Evolutionary conservation across 2,329 filamentous ascomycete species (phyloP).

Genomic region (Arachnomyces sp.): DNA sequence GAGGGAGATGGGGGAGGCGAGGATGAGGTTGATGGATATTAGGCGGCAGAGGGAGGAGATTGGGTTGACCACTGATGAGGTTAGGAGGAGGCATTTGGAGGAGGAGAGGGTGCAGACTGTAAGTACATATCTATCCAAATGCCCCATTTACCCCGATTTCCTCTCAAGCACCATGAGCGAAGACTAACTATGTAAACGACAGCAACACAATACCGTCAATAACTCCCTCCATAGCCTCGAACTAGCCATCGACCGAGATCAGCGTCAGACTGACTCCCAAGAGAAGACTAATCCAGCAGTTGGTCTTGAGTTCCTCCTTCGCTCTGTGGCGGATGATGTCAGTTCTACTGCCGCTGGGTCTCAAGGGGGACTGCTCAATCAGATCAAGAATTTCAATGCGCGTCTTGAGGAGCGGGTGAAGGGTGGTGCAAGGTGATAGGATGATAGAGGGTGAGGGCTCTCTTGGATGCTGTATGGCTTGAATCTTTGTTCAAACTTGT

Average conservation of each 20-base stretch:
- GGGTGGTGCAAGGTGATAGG: conserved; percentile 5
- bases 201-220: conserved; percentile 34
- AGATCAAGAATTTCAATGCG: conserved; percentile 35
- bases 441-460: neutral
- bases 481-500: no score
- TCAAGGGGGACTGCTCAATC: conserved; percentile 33
- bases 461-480: neutral
- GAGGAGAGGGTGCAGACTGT: conserved; percentile 31
- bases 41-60: conserved; percentile 42
- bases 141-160: neutral
- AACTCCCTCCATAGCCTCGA: conserved; percentile 35
- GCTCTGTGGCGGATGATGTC: conserved; percentile 32
- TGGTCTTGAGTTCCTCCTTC: conserved; percentile 36
- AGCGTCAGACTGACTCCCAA: conserved; percentile 14
- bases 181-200: conserved; percentile 3
- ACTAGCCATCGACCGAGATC: conserved; percentile 32
- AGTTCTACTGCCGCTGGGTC: conserved; percentile 30
- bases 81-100: conserved; percentile 34
- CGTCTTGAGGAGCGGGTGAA: conserved; percentile 31
- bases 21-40: conserved; percentile 40
- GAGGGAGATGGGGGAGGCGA: conserved; percentile 37
- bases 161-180: neutral
- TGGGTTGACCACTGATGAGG: conserved; percentile 42
- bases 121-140: conserved; percentile 10
- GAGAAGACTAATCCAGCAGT: conserved; percentile 17